A percentile compares a stretch with the other conserved stretches of the same genome.
Conservation (phyloP, 352 stramenopile genomes). For the Blastocystis sp. region DNA sequence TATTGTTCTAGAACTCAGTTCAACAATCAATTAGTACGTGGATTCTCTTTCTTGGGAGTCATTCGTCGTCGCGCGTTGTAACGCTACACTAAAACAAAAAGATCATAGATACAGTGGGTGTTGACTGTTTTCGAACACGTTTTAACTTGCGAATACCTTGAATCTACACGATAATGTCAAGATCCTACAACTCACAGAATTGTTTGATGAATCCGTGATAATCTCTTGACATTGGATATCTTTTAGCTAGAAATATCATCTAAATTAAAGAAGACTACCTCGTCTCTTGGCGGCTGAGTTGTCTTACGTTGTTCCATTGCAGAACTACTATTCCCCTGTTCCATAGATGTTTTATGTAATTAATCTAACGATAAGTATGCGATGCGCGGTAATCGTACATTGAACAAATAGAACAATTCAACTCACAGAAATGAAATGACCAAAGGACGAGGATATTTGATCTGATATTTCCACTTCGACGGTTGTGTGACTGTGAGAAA, state of each 20-base stretch:
- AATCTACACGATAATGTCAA: neutral
- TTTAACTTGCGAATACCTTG: neutral
- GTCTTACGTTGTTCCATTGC: neutral
- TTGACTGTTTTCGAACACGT: slow-evolving; percentile 40
- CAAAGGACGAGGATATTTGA: no score
- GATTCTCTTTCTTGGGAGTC: slow-evolving; percentile 38
- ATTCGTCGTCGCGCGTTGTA: neutral
- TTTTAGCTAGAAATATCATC: slow-evolving; percentile 6
- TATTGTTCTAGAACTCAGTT: neutral
- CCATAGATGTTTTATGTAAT: neutral
- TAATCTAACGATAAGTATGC: neutral
- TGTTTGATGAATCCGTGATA: slow-evolving; percentile 31
- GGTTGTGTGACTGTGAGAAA: no score
- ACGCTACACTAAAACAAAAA: neutral
- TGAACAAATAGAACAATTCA: no score
- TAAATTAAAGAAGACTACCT: neutral
- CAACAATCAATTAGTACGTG: neutral
- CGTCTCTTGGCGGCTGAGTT: neutral
- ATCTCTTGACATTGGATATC: slow-evolving; percentile 24
- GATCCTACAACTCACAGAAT: neutral
- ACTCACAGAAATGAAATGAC: no score
- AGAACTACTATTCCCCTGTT: neutral
- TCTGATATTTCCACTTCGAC: no score
- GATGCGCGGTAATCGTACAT: no score
- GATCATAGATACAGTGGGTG: neutral